Conservation (phyloP, 139 green algal species). For the Chlamydomonas incerta region DNA sequence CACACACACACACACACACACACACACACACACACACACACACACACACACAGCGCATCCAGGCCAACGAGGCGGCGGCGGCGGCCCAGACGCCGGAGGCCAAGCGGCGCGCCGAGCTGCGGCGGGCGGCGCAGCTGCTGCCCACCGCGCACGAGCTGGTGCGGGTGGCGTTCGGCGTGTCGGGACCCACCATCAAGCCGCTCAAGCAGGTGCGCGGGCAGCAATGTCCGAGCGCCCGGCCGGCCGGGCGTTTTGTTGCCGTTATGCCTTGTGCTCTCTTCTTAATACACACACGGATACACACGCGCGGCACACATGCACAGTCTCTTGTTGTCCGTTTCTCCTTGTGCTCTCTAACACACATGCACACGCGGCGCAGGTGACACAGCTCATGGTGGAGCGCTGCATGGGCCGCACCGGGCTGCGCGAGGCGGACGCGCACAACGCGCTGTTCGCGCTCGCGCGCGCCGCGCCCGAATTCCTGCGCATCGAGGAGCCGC, state of each 20-base stretch:
- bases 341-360: no score
- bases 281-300: no score
- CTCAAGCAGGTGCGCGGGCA: background rate
- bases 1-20: no score
- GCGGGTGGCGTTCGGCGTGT: slow-evolving; percentile 4
- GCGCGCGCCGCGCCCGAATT: slow-evolving; percentile 28
- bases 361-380: no score
- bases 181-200: slow-evolving; percentile 21
- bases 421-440: slow-evolving; percentile 6
- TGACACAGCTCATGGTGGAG: slow-evolving; percentile 23
- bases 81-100: slow-evolving; percentile 34
- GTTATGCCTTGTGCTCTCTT: no score
- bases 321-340: no score
- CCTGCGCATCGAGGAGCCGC: slow-evolving; percentile 36
- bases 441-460: slow-evolving; percentile 20
- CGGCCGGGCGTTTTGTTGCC: no score
- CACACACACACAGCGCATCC: slow-evolving; percentile 32
- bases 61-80: background rate
- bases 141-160: slow-evolving; percentile 9
- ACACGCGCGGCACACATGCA: no score
- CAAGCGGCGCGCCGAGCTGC: slow-evolving; percentile 13
- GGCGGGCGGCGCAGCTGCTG: slow-evolving; percentile 17
- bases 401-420: slow-evolving; percentile 1
- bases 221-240: no score
- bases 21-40: no score